phyloP scores from a whole-genome alignment of 257 asterid genomes.

The Nicotiana knightiana region DNA sequence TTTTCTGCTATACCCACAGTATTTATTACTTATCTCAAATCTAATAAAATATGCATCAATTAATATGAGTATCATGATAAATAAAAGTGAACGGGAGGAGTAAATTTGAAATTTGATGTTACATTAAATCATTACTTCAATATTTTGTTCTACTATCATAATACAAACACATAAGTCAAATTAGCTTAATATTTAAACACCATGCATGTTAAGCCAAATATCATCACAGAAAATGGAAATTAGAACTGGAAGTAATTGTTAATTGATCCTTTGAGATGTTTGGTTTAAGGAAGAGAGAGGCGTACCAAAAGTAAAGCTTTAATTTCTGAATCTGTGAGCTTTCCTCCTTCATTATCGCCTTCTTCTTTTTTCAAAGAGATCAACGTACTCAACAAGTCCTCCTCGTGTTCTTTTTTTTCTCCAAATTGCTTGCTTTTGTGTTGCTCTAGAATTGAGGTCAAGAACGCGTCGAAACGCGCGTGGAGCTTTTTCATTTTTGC shows the following conservation, averaged over 20 bases:
- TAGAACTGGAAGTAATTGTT: background rate
- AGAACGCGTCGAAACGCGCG: constrained; percentile 59
- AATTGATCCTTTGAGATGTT: background rate
- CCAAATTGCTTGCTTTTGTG: constrained; percentile 27
- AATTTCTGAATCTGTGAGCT: constrained; percentile 60
- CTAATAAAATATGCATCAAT: too few species aligned
- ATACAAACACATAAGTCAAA: too few species aligned
- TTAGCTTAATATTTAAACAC: too few species aligned
- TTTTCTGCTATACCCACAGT: too few species aligned
- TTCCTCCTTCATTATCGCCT: constrained; percentile 39
- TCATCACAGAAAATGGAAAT: background rate
- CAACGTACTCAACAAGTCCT: constrained; percentile 50
- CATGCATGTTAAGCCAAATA: too few species aligned
- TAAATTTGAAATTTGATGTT: too few species aligned
- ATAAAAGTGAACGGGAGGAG: too few species aligned
- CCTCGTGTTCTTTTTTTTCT: constrained; percentile 11
- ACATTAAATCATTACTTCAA: too few species aligned
- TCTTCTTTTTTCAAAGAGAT: constrained; percentile 45
- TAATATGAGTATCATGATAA: too few species aligned
- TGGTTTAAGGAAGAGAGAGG: background rate
- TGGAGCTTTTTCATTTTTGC: constrained; percentile 81
- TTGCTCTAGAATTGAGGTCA: constrained; percentile 48
- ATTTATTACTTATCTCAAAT: too few species aligned
- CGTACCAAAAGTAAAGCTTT: constrained; percentile 84
- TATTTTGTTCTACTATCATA: too few species aligned